phyloP scores from a whole-genome alignment of 352 stramenopile genomes.

The Phytophthora meadii region DNA sequence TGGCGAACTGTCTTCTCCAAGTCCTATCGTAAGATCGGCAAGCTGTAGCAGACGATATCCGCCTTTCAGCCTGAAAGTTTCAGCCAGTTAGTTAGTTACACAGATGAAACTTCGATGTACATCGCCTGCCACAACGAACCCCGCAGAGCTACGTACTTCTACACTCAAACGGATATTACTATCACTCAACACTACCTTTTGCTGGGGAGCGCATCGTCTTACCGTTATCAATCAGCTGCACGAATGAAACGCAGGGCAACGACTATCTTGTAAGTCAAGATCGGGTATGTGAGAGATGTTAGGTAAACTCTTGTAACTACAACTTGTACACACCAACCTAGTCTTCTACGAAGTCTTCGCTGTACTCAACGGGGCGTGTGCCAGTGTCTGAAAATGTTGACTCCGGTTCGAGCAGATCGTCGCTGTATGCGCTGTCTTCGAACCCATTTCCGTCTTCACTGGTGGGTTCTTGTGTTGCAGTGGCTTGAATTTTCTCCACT shows the following conservation, averaged over 20 bases:
- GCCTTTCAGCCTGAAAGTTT: slow-evolving; percentile 3
- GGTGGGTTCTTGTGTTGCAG: not conserved
- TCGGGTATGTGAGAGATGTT: not conserved
- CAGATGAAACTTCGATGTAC: not conserved
- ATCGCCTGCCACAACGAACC: slow-evolving; percentile 13
- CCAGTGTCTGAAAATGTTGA: slow-evolving; percentile 19
- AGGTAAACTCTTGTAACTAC: slow-evolving; percentile 40
- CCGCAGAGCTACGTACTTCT: slow-evolving; percentile 7
- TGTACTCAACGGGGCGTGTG: slow-evolving; percentile 47
- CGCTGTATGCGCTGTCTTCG: slow-evolving; percentile 28
- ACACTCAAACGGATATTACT: slow-evolving; percentile 4
- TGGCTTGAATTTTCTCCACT: not conserved
- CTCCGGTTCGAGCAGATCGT: slow-evolving; percentile 27
- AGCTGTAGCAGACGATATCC: slow-evolving; percentile 7
- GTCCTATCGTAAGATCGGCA: slow-evolving; percentile 30
- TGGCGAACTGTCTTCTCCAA: slow-evolving; percentile 18
- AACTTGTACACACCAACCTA: not conserved
- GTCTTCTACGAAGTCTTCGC: slow-evolving; percentile 60
- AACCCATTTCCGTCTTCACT: not conserved
- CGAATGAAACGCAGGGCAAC: too few relatives aligned
- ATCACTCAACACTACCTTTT: too few relatives aligned
- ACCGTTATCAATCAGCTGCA: too few relatives aligned
- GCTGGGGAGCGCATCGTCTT: too few relatives aligned
- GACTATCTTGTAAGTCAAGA: too few relatives aligned
- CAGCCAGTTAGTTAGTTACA: slow-evolving; percentile 31